Evolutionary conservation across 306 rosid genomes (phyloP).

Genomic region (Sicyos edulis): DNA sequence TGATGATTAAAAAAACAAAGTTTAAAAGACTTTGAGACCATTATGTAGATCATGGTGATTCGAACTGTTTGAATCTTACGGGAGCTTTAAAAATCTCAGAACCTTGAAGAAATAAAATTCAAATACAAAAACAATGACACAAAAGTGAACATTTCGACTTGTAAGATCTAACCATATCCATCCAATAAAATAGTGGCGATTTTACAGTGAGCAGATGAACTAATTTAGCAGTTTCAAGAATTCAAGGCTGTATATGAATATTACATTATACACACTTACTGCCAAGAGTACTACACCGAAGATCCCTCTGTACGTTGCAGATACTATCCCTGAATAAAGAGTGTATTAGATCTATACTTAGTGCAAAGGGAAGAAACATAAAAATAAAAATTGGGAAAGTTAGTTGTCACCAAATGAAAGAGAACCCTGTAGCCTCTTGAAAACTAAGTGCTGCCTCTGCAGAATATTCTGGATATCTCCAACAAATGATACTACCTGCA

Average conservation of each 20-base stretch:
- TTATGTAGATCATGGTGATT: background rate
- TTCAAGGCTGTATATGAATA: background rate
- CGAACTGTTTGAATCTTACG: background rate
- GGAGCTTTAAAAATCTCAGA: background rate
- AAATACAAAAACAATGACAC: background rate
- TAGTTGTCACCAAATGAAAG: constrained; percentile 65
- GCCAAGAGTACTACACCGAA: background rate
- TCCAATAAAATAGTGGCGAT: constrained; percentile 5
- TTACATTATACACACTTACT: constrained; percentile 10
- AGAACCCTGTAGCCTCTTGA: constrained; percentile 85
- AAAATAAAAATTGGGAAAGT: constrained; percentile 7
- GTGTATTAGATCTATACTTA: constrained; percentile 16
- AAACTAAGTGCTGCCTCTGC: constrained; percentile 93
- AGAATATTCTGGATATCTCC: constrained; percentile 87
- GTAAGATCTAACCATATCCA: background rate
- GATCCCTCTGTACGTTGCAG: constrained; percentile 14
- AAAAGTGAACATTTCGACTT: background rate
- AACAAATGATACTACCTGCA: constrained; percentile 79
- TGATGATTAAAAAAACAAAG: background rate
- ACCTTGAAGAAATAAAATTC: background rate
- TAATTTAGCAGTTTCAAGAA: background rate
- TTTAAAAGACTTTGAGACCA: background rate
- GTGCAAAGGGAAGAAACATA: background rate
- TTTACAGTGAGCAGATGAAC: background rate
- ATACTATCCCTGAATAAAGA: constrained; percentile 17